Evolutionary conservation across 2,329 filamentous ascomycete genomes (phyloP).

Genomic region (Pseudocercospora cruenta): DNA sequence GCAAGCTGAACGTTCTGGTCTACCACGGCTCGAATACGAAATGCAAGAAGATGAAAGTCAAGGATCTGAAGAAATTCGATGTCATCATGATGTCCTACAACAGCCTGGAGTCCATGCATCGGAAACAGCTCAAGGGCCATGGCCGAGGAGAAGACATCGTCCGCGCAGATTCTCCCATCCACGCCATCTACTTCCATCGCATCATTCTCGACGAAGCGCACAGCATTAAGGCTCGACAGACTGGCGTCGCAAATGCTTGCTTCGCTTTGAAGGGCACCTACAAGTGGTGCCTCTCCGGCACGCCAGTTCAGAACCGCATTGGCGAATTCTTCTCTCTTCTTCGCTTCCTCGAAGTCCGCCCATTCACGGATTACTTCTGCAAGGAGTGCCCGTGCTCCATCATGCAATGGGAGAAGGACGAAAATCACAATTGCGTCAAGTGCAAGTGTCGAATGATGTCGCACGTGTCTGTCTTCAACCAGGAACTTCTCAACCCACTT

Average conservation of each 20-base stretch:
- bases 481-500: constrained; percentile 85
- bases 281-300: constrained; percentile 95
- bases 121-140: constrained; percentile 91
- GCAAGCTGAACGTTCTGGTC: constrained; percentile 85
- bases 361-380: constrained; percentile 94
- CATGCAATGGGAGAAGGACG: constrained; percentile 81
- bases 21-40: constrained; percentile 87
- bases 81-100: constrained; percentile 98
- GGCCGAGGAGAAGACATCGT: constrained; percentile 76
- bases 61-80: constrained; percentile 79
- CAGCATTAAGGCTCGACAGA: constrained; percentile 87
- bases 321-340: constrained; percentile 57
- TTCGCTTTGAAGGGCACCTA: constrained; percentile 86
- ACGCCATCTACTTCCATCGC: constrained; percentile 84
- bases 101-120: constrained; percentile 84
- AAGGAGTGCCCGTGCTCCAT: constrained; percentile 79
- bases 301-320: constrained; percentile 74
- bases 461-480: constrained; percentile 85
- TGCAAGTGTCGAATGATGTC: constrained; percentile 70
- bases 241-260: constrained; percentile 91
- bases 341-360: constrained; percentile 84
- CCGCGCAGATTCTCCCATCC: constrained; percentile 77
- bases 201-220: constrained; percentile 94
- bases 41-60: constrained; percentile 73
- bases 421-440: constrained; percentile 68